These are phyloP conservation scores for Chrysosporium queenslandicum DNA, from an alignment of 2,329 filamentous ascomycete species.

Conservation along the genomic window DNA sequence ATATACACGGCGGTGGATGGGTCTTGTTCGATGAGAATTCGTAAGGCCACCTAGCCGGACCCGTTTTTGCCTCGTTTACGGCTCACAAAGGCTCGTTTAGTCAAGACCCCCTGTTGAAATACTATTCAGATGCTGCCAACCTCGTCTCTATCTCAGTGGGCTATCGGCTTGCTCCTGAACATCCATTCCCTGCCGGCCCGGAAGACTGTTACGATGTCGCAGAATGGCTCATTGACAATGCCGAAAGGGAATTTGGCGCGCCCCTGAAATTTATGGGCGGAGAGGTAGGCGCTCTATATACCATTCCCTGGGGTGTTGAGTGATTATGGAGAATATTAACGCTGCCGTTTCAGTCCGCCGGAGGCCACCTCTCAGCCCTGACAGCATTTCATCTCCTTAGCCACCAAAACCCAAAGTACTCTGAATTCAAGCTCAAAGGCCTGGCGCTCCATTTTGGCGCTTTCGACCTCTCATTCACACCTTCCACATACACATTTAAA, in stretches of 20 bases:
- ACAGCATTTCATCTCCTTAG: slow-evolving; percentile 40
- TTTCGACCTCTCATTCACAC: slow-evolving; percentile 40
- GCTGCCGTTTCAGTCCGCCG: slow-evolving; percentile 35
- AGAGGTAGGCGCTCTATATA: slow-evolving; percentile 27
- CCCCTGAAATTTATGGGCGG: slow-evolving; percentile 39
- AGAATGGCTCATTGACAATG: slow-evolving; percentile 44
- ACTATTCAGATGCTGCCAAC: slow-evolving; percentile 41
- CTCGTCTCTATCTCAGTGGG: slow-evolving; percentile 47
- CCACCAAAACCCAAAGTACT: slow-evolving; percentile 19
- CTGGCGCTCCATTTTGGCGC: slow-evolving; percentile 46
- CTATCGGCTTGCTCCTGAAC: slow-evolving; percentile 51
- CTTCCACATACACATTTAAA: slow-evolving; percentile 36
- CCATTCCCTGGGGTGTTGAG: neutral
- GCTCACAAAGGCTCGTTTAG: slow-evolving; percentile 19
- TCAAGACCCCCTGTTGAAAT: slow-evolving; percentile 41
- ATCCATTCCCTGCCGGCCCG: slow-evolving; percentile 46
- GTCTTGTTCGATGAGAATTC: slow-evolving; percentile 26
- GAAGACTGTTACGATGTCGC: slow-evolving; percentile 51
- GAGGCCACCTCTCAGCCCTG: slow-evolving; percentile 42
- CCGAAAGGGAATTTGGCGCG: slow-evolving; percentile 34
- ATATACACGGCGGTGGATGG: slow-evolving; percentile 47
- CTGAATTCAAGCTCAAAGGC: slow-evolving; percentile 38
- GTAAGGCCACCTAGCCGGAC: slow-evolving; percentile 21
- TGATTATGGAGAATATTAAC: neutral
- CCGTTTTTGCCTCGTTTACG: slow-evolving; percentile 1